A percentile compares a stretch with the other conserved stretches of the same genome.
Evolutionary conservation across 2,329 filamentous ascomycete genomes (phyloP).

Genomic region (Botrytis pseudocinerea): DNA sequence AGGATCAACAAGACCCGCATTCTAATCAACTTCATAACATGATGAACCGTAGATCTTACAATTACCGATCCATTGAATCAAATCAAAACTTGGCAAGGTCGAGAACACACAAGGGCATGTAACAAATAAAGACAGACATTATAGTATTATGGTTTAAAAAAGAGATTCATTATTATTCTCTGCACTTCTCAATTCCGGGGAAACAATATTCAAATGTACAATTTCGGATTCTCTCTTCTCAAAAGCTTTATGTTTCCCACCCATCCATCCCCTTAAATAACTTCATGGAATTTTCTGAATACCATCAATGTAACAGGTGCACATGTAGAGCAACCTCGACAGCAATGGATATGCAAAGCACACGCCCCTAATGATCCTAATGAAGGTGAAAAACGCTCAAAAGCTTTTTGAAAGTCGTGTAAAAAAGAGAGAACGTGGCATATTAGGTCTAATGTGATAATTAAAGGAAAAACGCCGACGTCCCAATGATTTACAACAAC

Average conservation of each 20-base stretch:
- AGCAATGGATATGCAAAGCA: conserved; percentile 29
- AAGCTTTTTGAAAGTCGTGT: conserved; percentile 28
- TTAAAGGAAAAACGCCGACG: conserved; percentile 40
- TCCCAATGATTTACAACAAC: conserved; percentile 46
- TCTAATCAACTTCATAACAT: neutral
- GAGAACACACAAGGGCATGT: neutral
- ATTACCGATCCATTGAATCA: neutral
- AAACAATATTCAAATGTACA: conserved; percentile 35
- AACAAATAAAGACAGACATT: neutral
- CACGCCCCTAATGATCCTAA: conserved; percentile 27
- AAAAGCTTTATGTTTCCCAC: conserved; percentile 26
- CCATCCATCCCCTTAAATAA: conserved; percentile 5
- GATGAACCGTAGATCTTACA: neutral
- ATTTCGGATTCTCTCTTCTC: conserved; percentile 35
- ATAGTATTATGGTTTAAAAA: conserved; percentile 8
- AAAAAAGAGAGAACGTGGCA: conserved; percentile 41
- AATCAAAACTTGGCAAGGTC: neutral
- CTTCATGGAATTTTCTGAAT: conserved; percentile 13
- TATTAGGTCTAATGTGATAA: conserved; percentile 43
- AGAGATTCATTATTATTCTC: conserved; percentile 24
- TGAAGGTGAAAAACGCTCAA: conserved; percentile 35
- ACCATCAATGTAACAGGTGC: conserved; percentile 17
- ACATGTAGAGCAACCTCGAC: conserved; percentile 11
- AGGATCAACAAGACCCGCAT: neutral
- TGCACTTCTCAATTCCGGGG: conserved; percentile 14